Base-by-base conservation (phyloP, 2,329 filamentous ascomycete genomes). In the Cladorrhinum sp. region DNA sequence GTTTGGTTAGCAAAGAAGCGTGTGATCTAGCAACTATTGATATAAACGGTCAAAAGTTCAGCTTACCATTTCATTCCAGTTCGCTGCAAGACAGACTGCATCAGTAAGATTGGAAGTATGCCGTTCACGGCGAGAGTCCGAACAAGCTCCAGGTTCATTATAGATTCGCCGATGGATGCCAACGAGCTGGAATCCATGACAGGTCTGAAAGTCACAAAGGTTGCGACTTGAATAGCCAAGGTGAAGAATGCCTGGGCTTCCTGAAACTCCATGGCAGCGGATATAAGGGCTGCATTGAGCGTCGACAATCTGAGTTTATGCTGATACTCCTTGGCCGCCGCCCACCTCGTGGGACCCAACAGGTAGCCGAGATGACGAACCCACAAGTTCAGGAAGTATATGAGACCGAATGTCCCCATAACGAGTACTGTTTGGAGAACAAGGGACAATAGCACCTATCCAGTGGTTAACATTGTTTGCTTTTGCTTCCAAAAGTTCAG, bases 171-270 rank as follows among this genome's bases (percentile, higher is more conserved):
- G 2, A 59, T 28, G n/a, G 49, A 28, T 2, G 36, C 9, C 2
- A 59, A 23, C 1, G 23, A 59, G 20, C 54, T 30, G 3, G 26
- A 48, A 12, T 52, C 26, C 6, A 18, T 39, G 33, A 9, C 33
- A 23, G 36, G 23, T 8, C 26, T 28, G 16, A 49, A 30, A 3
- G 57, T 59, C 7, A 49, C 57, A 6, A 59, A 6, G 2, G 57
- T 54, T 0, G 49, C 50, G 4, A 48, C 30, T 28, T 59, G 57
- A 28, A 59, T 59, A 9, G 57, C 57, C 49, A 54, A 14, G 1
- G 51, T 54, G 18, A 59, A 48, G 10, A 59, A 59, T 2, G 49
- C 16, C 12, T 59, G 57, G 0, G 57, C 57, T 23, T 59, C 50
- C 33, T 59, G 57, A 12, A 59, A 59, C 24, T 59, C 57, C 6